A percentile compares a stretch with the other conserved stretches of the same genome.
These are phyloP conservation scores for Iris pallida DNA, from an alignment of 116 monocot genomes.

Conservation along the genomic window DNA sequence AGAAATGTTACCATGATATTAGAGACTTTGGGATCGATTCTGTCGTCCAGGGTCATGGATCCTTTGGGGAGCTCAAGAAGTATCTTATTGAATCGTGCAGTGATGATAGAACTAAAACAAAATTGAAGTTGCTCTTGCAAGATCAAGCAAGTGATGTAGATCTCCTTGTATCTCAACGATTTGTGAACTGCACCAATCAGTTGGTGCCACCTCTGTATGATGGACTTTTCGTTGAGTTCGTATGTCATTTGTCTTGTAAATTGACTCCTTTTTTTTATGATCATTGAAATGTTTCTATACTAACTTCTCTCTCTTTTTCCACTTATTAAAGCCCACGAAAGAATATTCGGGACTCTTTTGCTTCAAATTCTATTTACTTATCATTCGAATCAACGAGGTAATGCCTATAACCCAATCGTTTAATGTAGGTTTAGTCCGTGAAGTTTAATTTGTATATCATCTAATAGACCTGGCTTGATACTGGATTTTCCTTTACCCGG, in stretches of 20 bases:
- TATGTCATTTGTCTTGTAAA: constrained; percentile 23
- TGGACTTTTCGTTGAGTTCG: constrained; percentile 82
- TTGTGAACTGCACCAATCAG: constrained; percentile 69
- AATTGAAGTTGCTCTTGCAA: constrained; percentile 35
- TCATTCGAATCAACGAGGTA: constrained; percentile 69
- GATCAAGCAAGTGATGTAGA: constrained; percentile 43
- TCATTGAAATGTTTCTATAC: no score
- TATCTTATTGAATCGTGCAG: constrained; percentile 38
- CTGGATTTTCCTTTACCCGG: no score
- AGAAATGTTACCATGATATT: not conserved
- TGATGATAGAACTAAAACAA: constrained; percentile 39
- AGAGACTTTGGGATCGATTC: not conserved
- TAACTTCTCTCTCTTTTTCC: no score
- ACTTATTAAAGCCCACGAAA: constrained; percentile 47
- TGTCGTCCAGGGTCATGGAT: constrained; percentile 31
- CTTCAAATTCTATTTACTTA: constrained; percentile 63
- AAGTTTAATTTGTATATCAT: no score
- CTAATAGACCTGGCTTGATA: no score
- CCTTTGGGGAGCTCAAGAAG: constrained; percentile 57
- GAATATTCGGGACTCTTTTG: constrained; percentile 60
- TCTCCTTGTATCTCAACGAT: constrained; percentile 60
- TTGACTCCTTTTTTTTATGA: not conserved
- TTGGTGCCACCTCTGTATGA: constrained; percentile 64
- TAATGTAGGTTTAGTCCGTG: no score
- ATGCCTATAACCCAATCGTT: no score